Conservation (phyloP, 306 rosid genomes). For the Canavalia gladiata region DNA sequence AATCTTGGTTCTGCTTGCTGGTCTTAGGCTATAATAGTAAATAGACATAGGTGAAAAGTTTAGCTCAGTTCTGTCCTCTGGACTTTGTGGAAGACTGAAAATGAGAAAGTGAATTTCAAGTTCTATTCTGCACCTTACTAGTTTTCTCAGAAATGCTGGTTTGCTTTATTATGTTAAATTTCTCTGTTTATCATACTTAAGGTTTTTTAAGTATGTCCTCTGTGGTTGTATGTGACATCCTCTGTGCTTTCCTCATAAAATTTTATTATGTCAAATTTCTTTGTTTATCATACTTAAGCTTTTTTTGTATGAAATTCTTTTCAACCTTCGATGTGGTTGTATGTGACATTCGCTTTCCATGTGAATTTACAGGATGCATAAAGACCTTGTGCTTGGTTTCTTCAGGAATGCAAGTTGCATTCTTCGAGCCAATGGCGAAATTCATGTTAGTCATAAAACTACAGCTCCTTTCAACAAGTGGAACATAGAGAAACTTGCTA, state of each 20-base stretch:
- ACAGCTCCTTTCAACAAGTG: slow-evolving; percentile 53
- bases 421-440: slow-evolving; percentile 64
- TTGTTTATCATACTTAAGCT: background rate
- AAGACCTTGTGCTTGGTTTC: slow-evolving; percentile 59
- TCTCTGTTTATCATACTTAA: slow-evolving; percentile 4
- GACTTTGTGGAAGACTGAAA: background rate
- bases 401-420: slow-evolving; percentile 58
- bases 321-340: background rate
- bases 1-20: background rate
- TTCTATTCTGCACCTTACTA: background rate
- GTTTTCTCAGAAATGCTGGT: background rate
- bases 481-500: slow-evolving; percentile 56
- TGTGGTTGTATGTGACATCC: background rate
- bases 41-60: background rate
- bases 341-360: background rate
- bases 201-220: background rate
- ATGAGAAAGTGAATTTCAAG: background rate
- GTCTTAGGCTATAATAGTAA: background rate
- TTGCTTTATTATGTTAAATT: background rate
- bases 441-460: slow-evolving; percentile 71
- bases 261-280: background rate
- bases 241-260: background rate
- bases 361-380: slow-evolving; percentile 61
- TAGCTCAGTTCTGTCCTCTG: background rate
- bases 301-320: background rate